Conservation (phyloP, 169 alveolate species). For the Eimeria brunetti region DNA sequence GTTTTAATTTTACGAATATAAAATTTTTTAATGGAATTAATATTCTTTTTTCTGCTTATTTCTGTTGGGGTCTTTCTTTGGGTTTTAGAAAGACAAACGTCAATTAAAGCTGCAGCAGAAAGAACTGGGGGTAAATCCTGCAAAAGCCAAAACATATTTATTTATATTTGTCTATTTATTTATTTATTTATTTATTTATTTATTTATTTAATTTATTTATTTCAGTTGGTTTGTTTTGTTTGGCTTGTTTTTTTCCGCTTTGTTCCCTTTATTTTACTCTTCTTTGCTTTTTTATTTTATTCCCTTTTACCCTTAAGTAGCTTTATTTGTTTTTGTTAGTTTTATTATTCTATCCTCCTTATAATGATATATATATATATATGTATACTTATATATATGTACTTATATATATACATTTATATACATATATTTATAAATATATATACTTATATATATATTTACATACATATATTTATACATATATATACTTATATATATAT, state of each 20-base stretch:
- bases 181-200: too few species aligned
- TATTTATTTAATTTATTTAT: too few species aligned
- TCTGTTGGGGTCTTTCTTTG: conserved; percentile 99
- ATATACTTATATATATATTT: not conserved
- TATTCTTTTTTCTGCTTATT: conserved; percentile 98
- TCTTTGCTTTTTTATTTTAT: too few species aligned
- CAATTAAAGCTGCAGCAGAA: conserved; percentile 80
- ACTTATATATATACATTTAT: not conserved
- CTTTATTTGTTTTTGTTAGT: too few species aligned
- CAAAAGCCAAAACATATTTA: not conserved
- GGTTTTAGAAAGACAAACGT: conserved; percentile 96
- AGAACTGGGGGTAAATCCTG: conserved; percentile 82
- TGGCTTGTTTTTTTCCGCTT: not conserved
- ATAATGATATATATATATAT: too few species aligned
- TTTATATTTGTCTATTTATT: too few species aligned
- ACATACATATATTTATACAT: not conserved
- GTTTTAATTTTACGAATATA: conserved; percentile 99
- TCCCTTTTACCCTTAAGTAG: too few species aligned
- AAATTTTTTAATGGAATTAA: conserved; percentile 98
- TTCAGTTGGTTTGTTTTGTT: too few species aligned
- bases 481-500: not conserved
- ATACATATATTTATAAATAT: not conserved
- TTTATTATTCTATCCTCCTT: not conserved
- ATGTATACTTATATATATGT: not conserved
- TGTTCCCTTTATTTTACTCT: too few species aligned